A percentile compares a stretch with the other conserved stretches of the same genome.
These are phyloP conservation scores for Cyclotella choctawhatcheeana DNA, from an alignment of 108 stramenopile species.

Conservation along the genomic window DNA sequence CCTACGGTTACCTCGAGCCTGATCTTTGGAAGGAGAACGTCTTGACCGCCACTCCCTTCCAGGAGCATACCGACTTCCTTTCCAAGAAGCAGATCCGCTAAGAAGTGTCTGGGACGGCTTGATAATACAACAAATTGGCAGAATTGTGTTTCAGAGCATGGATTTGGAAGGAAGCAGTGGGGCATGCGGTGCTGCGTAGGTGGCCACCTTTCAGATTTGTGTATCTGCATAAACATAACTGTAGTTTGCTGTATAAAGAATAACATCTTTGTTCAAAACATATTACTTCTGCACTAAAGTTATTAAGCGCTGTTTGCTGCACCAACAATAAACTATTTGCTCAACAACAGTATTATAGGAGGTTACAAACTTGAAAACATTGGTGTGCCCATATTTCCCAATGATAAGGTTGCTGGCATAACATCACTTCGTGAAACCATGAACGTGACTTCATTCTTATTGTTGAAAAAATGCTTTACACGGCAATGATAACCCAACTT, in stretches of 20 bases:
- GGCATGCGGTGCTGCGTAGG: conserved; percentile 75
- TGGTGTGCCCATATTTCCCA: too few relatives aligned
- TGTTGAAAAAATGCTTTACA: conserved; percentile 68
- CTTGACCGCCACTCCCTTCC: conserved; percentile 88
- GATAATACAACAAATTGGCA: conserved; percentile 44
- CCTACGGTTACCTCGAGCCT: conserved; percentile 98
- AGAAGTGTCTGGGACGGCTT: background rate
- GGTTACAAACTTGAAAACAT: too few relatives aligned
- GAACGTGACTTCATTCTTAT: conserved; percentile 73
- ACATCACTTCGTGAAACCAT: conserved; percentile 37
- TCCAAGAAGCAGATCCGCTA: conserved; percentile 87
- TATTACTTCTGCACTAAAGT: background rate
- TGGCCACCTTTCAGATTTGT: conserved; percentile 50
- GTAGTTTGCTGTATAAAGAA: conserved; percentile 8
- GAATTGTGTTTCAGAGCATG: conserved; percentile 29
- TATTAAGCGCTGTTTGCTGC: too few relatives aligned
- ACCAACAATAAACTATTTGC: too few relatives aligned
- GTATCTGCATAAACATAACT: conserved; percentile 12
- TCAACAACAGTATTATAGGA: too few relatives aligned
- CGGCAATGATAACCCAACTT: conserved; percentile 41
- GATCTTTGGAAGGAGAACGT: conserved; percentile 98
- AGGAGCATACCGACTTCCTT: conserved; percentile 99
- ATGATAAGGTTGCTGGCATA: too few relatives aligned
- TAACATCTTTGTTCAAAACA: background rate
- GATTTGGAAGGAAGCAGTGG: conserved; percentile 44